A percentile compares a stretch with the other conserved stretches of the same genome.
Evolutionary conservation across 805 yeast genomes (phyloP).

Genomic region (Pichia phayaonensis): DNA sequence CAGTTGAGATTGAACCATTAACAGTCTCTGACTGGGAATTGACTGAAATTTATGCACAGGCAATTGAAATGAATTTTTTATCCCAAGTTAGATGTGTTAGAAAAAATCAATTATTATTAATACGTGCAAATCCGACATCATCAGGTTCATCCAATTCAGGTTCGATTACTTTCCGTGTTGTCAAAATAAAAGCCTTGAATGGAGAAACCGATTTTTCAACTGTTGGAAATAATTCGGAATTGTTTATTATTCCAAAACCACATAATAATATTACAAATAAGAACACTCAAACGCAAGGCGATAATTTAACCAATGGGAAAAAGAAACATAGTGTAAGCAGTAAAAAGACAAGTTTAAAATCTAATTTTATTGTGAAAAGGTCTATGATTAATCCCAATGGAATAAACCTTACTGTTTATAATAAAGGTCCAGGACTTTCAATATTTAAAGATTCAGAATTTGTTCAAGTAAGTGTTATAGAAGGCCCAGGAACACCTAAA

Average conservation of each 20-base stretch:
- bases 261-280: slow-evolving; percentile 15
- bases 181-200: slow-evolving; percentile 31
- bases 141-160: slow-evolving; percentile 27
- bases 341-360: slow-evolving; percentile 16
- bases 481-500: slow-evolving; percentile 41
- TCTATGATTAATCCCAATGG: slow-evolving; percentile 1
- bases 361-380: slow-evolving; percentile 1
- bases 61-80: slow-evolving; percentile 64
- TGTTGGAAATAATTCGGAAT: slow-evolving; percentile 33
- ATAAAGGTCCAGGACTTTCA: neutral
- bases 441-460: slow-evolving; percentile 35
- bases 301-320: slow-evolving; percentile 17
- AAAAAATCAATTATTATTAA: slow-evolving; percentile 48
- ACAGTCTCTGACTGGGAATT: slow-evolving; percentile 84
- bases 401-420: slow-evolving; percentile 1
- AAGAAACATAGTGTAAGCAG: slow-evolving; percentile 25
- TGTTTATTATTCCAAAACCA: slow-evolving; percentile 61
- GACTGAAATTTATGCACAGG: slow-evolving; percentile 73
- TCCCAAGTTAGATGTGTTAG: slow-evolving; percentile 76
- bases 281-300: slow-evolving; percentile 13
- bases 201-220: slow-evolving; percentile 28
- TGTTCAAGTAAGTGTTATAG: slow-evolving; percentile 44
- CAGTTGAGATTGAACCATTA: slow-evolving; percentile 71
- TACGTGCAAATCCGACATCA: slow-evolving; percentile 61
- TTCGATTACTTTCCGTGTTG: slow-evolving; percentile 50